Conservation (phyloP, 2,329 filamentous ascomycete species). For the Nemania diffusa region DNA sequence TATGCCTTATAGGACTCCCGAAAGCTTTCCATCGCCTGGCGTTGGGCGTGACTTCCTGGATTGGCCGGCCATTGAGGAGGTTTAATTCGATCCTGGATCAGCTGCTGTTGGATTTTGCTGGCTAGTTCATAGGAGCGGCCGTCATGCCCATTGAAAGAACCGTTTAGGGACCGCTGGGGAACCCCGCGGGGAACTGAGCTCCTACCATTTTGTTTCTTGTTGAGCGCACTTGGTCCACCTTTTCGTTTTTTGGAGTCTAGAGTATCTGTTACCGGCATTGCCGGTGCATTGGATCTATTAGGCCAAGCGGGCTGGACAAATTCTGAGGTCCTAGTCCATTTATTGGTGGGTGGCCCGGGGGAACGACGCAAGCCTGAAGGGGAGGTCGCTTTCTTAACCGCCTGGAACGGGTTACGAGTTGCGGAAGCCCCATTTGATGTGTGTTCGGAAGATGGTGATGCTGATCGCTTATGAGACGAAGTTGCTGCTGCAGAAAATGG, state of each 20-base stretch:
- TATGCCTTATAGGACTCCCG: slow-evolving; percentile 67
- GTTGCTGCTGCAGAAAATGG: slow-evolving; percentile 24
- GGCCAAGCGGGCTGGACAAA: slow-evolving; percentile 45
- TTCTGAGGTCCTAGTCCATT: slow-evolving; percentile 35
- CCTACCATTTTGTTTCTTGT: slow-evolving; percentile 36
- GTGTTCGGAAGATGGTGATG: slow-evolving; percentile 34
- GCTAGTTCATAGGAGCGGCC: slow-evolving; percentile 50
- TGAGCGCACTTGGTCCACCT: slow-evolving; percentile 28
- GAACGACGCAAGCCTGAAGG: not conserved
- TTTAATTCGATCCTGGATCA: slow-evolving; percentile 64
- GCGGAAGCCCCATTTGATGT: slow-evolving; percentile 13
- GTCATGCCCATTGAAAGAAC: slow-evolving; percentile 22
- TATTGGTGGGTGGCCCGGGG: not conserved
- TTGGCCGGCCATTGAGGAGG: slow-evolving; percentile 67
- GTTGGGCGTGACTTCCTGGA: slow-evolving; percentile 63
- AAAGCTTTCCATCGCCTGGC: slow-evolving; percentile 63
- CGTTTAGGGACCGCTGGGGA: not conserved
- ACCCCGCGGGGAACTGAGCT: slow-evolving; percentile 4
- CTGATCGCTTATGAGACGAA: slow-evolving; percentile 22
- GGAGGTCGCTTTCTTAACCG: slow-evolving; percentile 5
- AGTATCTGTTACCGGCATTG: not conserved
- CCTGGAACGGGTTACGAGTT: slow-evolving; percentile 33
- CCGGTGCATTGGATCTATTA: slow-evolving; percentile 27
- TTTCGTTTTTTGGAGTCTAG: slow-evolving; percentile 36
- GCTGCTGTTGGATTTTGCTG: slow-evolving; percentile 61